These are phyloP conservation scores for Astragalus glycyphyllos DNA, from an alignment of 306 rosid species.

Conservation along the genomic window DNA sequence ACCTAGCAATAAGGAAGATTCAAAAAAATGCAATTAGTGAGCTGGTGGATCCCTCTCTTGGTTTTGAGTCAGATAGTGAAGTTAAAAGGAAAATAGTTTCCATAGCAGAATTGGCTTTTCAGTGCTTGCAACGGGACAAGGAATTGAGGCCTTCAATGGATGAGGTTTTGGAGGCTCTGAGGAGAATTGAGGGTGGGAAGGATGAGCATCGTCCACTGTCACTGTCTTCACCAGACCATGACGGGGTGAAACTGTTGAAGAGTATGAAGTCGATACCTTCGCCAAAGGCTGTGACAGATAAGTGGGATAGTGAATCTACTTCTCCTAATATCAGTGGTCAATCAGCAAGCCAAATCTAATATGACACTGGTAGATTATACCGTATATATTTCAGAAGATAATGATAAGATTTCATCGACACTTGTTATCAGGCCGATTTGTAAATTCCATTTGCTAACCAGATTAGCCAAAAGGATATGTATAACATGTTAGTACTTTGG, in stretches of 20 bases:
- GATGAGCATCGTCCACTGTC: neutral
- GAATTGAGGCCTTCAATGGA: slow-evolving; percentile 75
- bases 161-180: slow-evolving; percentile 55
- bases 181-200: slow-evolving; percentile 5
- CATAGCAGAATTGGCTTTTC: slow-evolving; percentile 71
- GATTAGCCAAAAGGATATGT: neutral
- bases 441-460: slow-evolving; percentile 8
- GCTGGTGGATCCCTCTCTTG: slow-evolving; percentile 59
- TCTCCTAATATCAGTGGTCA: slow-evolving; percentile 49
- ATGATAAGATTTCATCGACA: slow-evolving; percentile 1
- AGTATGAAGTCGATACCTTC: slow-evolving; percentile 30
- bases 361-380: neutral
- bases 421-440: neutral
- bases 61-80: slow-evolving; percentile 54
- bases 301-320: slow-evolving; percentile 51
- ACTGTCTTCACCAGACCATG: neutral
- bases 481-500: slow-evolving; percentile 1
- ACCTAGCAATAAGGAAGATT: slow-evolving; percentile 64
- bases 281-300: slow-evolving; percentile 52
- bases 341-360: slow-evolving; percentile 18
- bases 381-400: slow-evolving; percentile 6
- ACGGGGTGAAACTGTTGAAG: neutral
- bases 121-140: slow-evolving; percentile 65
- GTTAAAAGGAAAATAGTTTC: slow-evolving; percentile 47
- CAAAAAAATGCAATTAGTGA: slow-evolving; percentile 50